Evolutionary conservation across 176 grass and related monocot species (phyloP), one percentile per base, ranked within the genome.

Genomic region (Phyllostachys edulis): DNA sequence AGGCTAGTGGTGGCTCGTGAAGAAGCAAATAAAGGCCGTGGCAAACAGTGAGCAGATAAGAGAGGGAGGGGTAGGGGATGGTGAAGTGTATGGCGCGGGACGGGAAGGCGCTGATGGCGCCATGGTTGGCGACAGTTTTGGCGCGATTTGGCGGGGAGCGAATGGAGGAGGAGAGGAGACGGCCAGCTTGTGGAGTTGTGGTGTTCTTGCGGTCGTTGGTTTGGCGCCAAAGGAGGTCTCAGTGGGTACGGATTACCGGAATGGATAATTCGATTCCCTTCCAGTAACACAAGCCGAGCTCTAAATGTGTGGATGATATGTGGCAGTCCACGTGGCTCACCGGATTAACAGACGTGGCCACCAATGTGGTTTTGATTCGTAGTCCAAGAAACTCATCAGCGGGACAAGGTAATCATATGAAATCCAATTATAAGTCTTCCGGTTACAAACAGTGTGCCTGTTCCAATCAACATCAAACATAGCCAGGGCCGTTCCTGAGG

Each of bases 61-160:
- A 73, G 73, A 57, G 49, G 63, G 63, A 77, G 57, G 47, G 49
- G 61, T 45, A 38, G 57, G 73, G 67, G 86, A 81, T 5, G 27
- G 81, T 51, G 89, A 66, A 79, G 84, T 92, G 60, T 88, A 75
- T 85, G 90, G 92, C 27, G 85, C 71, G 76, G 84, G 74, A 69
- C 8, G 56, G 75, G 80, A 61, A 37, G 56, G 59, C 57, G 80
- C 47, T 41, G 88, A 83, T 47, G 88, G 75, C 66, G 29, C 63
- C 80, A 83, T 89, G 37, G 50, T 8, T 75, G 81, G 84, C 46
- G 89, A 92, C 80, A 65, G 50, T 66, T 94, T 87, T 94, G 90
- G 90, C 87, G 65, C 36, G 73, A 85, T 90, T 85, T 79, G 80
- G 76, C 61, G 29, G 29, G 1, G 20, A 64, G 54, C 69, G 82